phyloP scores from a whole-genome alignment of 441 rosid genomes.

The Melastoma candidum region DNA sequence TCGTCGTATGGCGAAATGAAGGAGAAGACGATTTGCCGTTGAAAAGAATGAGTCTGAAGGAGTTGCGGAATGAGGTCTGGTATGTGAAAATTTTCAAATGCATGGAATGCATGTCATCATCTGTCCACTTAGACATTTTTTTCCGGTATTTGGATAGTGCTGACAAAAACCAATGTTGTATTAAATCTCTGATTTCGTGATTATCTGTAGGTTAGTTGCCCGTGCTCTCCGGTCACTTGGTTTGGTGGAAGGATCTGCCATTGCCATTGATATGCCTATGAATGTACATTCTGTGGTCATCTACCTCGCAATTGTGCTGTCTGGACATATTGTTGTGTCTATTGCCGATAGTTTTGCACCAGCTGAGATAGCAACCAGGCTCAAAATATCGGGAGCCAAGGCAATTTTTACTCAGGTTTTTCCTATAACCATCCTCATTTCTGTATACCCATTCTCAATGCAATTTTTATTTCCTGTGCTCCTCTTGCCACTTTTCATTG shows the following conservation, averaged over 20 bases:
- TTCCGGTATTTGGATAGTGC: not conserved
- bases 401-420: slow-evolving; percentile 89
- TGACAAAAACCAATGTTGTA: slow-evolving; percentile 3
- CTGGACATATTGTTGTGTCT: slow-evolving; percentile 82
- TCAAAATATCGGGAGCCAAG: slow-evolving; percentile 68
- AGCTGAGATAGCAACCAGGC: slow-evolving; percentile 72
- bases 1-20: slow-evolving; percentile 73
- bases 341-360: slow-evolving; percentile 97
- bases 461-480: not conserved
- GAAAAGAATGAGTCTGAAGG: slow-evolving; percentile 50
- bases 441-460: not conserved
- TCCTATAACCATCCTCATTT: slow-evolving; percentile 1
- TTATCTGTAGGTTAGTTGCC: slow-evolving; percentile 58
- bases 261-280: slow-evolving; percentile 97
- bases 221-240: slow-evolving; percentile 51
- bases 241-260: slow-evolving; percentile 67
- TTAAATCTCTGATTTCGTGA: slow-evolving; percentile 8
- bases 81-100: slow-evolving; percentile 21
- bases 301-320: slow-evolving; percentile 78
- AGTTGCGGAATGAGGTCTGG: slow-evolving; percentile 73
- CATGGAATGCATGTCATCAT: no score
- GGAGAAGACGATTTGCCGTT: slow-evolving; percentile 62
- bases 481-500: not conserved
- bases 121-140: slow-evolving; percentile 1
- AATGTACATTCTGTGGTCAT: slow-evolving; percentile 70